These are phyloP conservation scores for Gynostemma pentaphyllum DNA, from an alignment of 306 rosid species.

Conservation along the genomic window DNA sequence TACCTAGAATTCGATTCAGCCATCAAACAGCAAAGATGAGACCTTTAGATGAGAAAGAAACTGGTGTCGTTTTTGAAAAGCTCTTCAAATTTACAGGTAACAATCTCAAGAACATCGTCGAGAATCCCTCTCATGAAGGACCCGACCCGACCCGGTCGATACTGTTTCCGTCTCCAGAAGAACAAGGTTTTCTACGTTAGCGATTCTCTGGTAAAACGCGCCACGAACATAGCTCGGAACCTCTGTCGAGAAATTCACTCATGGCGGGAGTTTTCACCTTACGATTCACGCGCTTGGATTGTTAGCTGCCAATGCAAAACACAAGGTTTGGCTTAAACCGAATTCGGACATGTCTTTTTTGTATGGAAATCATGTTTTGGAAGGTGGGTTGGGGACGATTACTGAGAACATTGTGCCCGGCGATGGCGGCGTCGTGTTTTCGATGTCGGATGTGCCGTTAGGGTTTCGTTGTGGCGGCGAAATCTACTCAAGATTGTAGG, in stretches of 20 bases:
- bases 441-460: constrained; percentile 73
- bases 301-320: constrained; percentile 62
- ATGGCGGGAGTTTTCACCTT: constrained; percentile 66
- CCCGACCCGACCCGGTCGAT: constrained; percentile 61
- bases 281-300: constrained; percentile 49
- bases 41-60: constrained; percentile 66
- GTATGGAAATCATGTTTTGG: constrained; percentile 72
- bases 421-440: constrained; percentile 78
- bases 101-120: constrained; percentile 70
- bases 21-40: constrained; percentile 34
- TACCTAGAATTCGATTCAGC: too few relatives aligned
- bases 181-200: constrained; percentile 58
- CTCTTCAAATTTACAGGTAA: constrained; percentile 74
- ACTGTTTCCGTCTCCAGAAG: constrained; percentile 80
- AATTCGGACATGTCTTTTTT: constrained; percentile 70
- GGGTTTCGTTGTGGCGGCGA: constrained; percentile 78
- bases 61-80: constrained; percentile 64
- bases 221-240: constrained; percentile 62
- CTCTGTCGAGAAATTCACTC: constrained; percentile 75
- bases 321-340: constrained; percentile 84
- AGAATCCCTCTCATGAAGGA: constrained; percentile 80
- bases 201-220: constrained; percentile 68
- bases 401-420: constrained; percentile 58
- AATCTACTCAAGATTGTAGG: constrained; percentile 80
- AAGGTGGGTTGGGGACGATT: constrained; percentile 70